Base-by-base conservation (phyloP, 192 early-diverging fungal species). In the Mortierella hygrophila region DNA sequence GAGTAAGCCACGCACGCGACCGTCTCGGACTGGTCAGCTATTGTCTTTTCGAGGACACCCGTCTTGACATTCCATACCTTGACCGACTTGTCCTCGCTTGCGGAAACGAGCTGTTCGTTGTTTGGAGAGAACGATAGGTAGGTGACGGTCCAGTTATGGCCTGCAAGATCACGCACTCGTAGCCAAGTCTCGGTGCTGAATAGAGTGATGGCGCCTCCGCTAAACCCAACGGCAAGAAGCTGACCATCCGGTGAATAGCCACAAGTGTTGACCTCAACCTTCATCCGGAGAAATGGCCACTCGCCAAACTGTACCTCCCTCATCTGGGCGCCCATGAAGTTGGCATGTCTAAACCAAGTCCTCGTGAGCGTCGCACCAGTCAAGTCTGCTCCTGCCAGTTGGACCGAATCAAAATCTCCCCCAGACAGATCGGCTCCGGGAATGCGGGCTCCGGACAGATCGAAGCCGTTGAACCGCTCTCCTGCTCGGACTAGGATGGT, bases 341-440 rank as follows among this genome's bases (percentile, higher is more conserved):
- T 54, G 47, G 46, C 46, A 29, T 52, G 46, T 29, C 72, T 42
- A 11, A 74, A 16, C 72, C 26, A 74, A 18, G 35, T 21, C 9
- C 35, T 74, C 5, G 23, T 42, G 29, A 74, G 49, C 1, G 8
- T 74, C 18, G 49, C 72, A 4, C 47, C 47, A 16, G 44, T 47
- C 46, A 74, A 35, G 26, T 74, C 72, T 55, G 72, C 72, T 37
- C 72, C 72, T 54, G 44, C 44, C 46, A 74, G 15, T 26, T 55
- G 72, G 7, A 47, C 72, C 38, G 29, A 47, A 9, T 74, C 72
- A 52, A 74, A 74, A 7, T n/a, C 29, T n/a, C 72, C 72, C 35
- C 35, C 68, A 37, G 35, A 38, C 35, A 69, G 9, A 26, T 57
- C n/a, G 8, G 55, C 55, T 57, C 55, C 55, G 3, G 55, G 55